phyloP scores from a whole-genome alignment of 345 rosid species.

The Hibiscus mutabilis region DNA sequence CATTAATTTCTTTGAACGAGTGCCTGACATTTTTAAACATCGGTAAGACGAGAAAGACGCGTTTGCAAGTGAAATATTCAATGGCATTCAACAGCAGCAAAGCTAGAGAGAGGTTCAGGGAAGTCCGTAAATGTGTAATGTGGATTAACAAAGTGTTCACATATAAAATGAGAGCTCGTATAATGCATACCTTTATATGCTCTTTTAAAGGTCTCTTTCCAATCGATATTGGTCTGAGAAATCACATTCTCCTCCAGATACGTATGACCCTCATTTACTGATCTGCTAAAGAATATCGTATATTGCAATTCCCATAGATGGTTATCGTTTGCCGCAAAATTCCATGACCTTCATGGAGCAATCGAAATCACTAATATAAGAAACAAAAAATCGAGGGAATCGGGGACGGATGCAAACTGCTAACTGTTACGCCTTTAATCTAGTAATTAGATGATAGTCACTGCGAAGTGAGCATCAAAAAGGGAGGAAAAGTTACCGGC shows the following conservation, averaged over 20 bases:
- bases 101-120: no score
- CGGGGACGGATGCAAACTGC: neutral
- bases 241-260: neutral
- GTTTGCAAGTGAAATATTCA: neutral
- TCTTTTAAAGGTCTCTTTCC: constrained; percentile 56
- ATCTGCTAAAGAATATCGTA: constrained; percentile 21
- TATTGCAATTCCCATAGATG: constrained; percentile 52
- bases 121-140: no score
- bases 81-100: no score
- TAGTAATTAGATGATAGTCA: neutral
- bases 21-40: constrained; percentile 26
- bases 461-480: neutral
- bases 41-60: neutral
- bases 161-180: neutral
- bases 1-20: constrained; percentile 33
- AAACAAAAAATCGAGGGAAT: neutral
- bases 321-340: constrained; percentile 50
- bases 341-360: constrained; percentile 63
- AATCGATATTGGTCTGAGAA: constrained; percentile 29
- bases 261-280: neutral
- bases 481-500: constrained; percentile 41
- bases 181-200: constrained; percentile 34
- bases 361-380: constrained; percentile 11
- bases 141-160: no score
- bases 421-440: neutral